Base-by-base conservation (phyloP, 2,329 filamentous ascomycete genomes). In the Trichophyton benhamiae region DNA sequence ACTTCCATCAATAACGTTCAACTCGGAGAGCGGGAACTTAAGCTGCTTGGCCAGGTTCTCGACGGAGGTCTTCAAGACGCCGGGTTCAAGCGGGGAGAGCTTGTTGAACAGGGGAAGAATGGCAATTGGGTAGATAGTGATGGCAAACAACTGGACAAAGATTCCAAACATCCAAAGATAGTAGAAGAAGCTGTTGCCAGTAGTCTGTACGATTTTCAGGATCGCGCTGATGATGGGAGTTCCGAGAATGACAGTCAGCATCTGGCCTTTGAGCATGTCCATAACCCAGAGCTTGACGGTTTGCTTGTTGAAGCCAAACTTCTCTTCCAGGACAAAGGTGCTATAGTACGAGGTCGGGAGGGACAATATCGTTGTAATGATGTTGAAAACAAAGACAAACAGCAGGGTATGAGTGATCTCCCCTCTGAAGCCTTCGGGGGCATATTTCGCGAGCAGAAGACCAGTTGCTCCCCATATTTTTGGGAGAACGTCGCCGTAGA, bases 241-340 rank as follows among this genome's bases (percentile, higher is more conserved):
- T 63, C 89, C 87, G 63, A 99, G 82, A 57, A 84, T 85, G 67
- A 95, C 81, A 59, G 86, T 84, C 63, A 99, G 82, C 67, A 89
- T 81, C 74, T 96, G 91, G 36, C 87, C 86, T 81, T 99, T 99
- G 78, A 97, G 74, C 78, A 96, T 85, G 73, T 99, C 94, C 68
- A 84, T 88, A 60, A 96, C 72, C 81, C 92, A 99, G 33, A 97
- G 81, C 74, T 85, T 86, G 61, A 90, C 79, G 0, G 94, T 97
- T 80, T 96, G 91, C 79, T 99, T 99, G 77, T 99, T 99, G 83
- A 99, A 99, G 58, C 94, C 94, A 69, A 95, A 99, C 72, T 90
- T 88, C 77, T 96, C 91, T 76, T 99, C 94, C 61, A 99, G 80
- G 57, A 97, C 89, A 71, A 99, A 99, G 11, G 90, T 94, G 77